These are phyloP conservation scores for Zoysia pacifica DNA, from an alignment of 176 grass and related monocot genomes.

Conservation along the genomic window DNA sequence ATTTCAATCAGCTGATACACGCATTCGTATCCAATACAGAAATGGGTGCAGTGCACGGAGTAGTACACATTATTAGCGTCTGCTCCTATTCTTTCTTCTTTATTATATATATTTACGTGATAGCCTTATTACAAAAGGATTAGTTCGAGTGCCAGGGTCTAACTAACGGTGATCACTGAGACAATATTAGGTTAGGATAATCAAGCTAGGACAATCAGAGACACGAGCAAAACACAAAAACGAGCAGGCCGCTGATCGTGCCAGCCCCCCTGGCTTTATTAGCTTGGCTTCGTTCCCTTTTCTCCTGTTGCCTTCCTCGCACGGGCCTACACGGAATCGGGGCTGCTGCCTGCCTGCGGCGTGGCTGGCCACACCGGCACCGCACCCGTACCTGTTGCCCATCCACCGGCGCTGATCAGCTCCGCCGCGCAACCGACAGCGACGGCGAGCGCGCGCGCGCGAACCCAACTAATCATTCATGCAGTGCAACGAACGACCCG, in stretches of 20 bases:
- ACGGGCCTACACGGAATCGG: slow-evolving; percentile 34
- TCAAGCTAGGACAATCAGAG: too few species aligned
- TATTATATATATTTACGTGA: too few species aligned
- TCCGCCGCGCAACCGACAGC: slow-evolving; percentile 29
- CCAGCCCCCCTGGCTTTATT: slow-evolving; percentile 28
- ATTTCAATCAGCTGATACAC: background rate
- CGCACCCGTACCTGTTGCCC: background rate
- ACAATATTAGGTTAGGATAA: too few species aligned
- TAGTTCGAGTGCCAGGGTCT: too few species aligned
- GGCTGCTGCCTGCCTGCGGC: slow-evolving; percentile 21
- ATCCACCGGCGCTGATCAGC: background rate
- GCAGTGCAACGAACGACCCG: background rate
- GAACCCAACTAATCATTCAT: slow-evolving; percentile 3
- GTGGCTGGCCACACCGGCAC: slow-evolving; percentile 23
- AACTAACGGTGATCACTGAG: too few species aligned
- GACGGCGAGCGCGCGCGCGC: background rate
- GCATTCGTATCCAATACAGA: background rate
- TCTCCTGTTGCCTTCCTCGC: background rate
- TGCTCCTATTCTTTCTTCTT: too few species aligned
- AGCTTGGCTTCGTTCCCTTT: slow-evolving; percentile 17
- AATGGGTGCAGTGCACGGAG: background rate
- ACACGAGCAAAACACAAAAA: too few species aligned
- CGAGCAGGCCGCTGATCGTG: too few species aligned
- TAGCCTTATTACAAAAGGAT: too few species aligned
- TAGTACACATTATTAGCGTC: too few species aligned